Evolutionary conservation across 345 rosid species (phyloP), one percentile per base, ranked within the genome.

Genomic region (Eucalyptus microcorys): DNA sequence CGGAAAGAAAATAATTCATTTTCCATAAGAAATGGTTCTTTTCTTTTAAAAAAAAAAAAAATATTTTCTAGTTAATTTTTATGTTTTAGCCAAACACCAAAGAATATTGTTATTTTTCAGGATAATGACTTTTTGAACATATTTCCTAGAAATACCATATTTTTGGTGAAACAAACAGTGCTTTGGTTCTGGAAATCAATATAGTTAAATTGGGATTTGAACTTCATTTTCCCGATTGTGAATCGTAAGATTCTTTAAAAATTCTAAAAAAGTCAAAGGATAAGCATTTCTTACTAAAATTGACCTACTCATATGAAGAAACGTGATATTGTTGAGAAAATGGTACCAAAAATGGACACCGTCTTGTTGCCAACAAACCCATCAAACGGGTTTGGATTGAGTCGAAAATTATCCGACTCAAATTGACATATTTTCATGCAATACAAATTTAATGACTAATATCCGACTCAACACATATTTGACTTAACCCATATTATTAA

Each of bases 321-420:
- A 55, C 1, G 61, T 22, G 1, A 55, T 55, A 55, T 9, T 22
- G 61, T 55, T 55, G 61, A 55, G 61, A 55, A 22, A 55, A 55
- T 55, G 26, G 61, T 55, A 53, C 59, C 61, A 22, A 8, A 55
- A 55, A 55, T 24, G 26, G 61, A 1, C 12, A 55, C 2, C 4
- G 13, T 55, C 27, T 2, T 55, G 4, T 55, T 55, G 12, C 27
- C 27, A 21, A 55, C 0, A 55, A 0, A 55, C 12, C 5, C 1
- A 11, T 21, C 61, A 22, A 55, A 55, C 0, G 30, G 6, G 61
- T 55, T 53, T 55, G 0, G 12, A 55, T 55, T 55, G 27, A 24
- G 61, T 55, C 0, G 2, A 55, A 55, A 55, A 22, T 55, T 2
- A 24, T 24, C 27, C 5, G 2, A 55, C 5, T 0, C 27, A 22